Percentiles rank a stretch among this genome's conserved stretches.
Evolutionary conservation across 2,329 filamentous ascomycete genomes (phyloP).

Genomic region (Trichoderma semiorbis): DNA sequence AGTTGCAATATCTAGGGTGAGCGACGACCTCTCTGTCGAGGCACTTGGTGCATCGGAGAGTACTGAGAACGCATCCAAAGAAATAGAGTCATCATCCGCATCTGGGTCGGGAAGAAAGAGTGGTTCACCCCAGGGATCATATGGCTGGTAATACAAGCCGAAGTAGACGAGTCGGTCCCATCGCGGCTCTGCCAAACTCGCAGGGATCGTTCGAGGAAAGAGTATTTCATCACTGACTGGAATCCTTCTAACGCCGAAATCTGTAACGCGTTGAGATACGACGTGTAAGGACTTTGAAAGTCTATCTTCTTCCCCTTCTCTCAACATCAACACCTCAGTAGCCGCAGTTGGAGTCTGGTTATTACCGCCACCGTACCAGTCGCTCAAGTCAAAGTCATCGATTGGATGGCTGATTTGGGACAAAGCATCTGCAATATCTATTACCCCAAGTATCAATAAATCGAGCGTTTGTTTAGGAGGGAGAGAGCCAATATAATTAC

Average conservation of each 20-base stretch:
- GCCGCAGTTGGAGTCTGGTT: background rate
- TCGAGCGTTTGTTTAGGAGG: background rate
- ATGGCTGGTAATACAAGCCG: background rate
- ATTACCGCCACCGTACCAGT: background rate
- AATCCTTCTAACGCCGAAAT: background rate
- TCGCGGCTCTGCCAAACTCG: background rate
- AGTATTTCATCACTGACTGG: background rate
- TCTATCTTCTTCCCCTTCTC: background rate
- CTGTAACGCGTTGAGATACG: background rate
- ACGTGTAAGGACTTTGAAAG: background rate
- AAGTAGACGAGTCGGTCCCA: background rate
- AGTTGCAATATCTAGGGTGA: background rate
- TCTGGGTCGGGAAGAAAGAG: background rate
- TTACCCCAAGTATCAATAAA: background rate
- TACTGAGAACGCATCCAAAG: too few relatives aligned
- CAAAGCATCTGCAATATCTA: background rate
- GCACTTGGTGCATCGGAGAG: background rate
- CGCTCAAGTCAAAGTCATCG: background rate
- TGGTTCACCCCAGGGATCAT: background rate
- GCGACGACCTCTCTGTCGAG: background rate
- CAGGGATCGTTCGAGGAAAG: background rate
- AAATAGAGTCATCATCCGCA: background rate
- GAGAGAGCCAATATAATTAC: background rate
- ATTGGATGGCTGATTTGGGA: background rate
- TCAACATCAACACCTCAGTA: background rate